phyloP scores from a whole-genome alignment of 345 rosid genomes.

The Eutrema heterophyllum region DNA sequence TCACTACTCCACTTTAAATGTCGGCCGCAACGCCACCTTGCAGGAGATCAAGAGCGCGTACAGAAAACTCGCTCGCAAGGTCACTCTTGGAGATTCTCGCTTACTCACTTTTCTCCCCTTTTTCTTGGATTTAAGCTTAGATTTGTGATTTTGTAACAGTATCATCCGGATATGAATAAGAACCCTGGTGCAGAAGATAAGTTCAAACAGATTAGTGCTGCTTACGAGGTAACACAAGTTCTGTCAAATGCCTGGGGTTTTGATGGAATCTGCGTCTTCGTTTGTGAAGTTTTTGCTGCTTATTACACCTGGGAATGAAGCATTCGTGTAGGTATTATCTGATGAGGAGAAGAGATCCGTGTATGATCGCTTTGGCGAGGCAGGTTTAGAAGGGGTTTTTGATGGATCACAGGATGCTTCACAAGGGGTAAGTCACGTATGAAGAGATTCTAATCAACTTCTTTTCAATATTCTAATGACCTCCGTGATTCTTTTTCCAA shows the following conservation, averaged over 20 bases:
- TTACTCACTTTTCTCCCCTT: background rate
- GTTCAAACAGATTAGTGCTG: slow-evolving; percentile 95
- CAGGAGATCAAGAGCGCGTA: slow-evolving; percentile 79
- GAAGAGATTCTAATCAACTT: background rate
- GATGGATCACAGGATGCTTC: slow-evolving; percentile 48
- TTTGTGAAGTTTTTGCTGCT: background rate
- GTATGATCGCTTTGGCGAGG: slow-evolving; percentile 88
- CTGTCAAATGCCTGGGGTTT: background rate
- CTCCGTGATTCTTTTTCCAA: background rate
- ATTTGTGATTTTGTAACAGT: slow-evolving; percentile 43
- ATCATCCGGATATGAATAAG: slow-evolving; percentile 87
- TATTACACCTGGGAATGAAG: slow-evolving; percentile 36
- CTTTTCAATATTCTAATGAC: background rate
- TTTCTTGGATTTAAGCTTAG: background rate
- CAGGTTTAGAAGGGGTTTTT: slow-evolving; percentile 57
- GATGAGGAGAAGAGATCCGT: slow-evolving; percentile 86
- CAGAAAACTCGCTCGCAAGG: slow-evolving; percentile 90
- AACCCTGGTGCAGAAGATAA: slow-evolving; percentile 83
- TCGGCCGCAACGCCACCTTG: slow-evolving; percentile 54
- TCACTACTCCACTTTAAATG: slow-evolving; percentile 63
- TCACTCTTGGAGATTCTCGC: slow-evolving; percentile 27
- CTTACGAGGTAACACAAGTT: slow-evolving; percentile 66
- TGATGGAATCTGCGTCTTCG: background rate
- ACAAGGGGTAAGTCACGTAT: slow-evolving; percentile 44
- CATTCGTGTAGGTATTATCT: slow-evolving; percentile 72